Conservation (phyloP, 306 rosid species). For the Cicer yamashitae region DNA sequence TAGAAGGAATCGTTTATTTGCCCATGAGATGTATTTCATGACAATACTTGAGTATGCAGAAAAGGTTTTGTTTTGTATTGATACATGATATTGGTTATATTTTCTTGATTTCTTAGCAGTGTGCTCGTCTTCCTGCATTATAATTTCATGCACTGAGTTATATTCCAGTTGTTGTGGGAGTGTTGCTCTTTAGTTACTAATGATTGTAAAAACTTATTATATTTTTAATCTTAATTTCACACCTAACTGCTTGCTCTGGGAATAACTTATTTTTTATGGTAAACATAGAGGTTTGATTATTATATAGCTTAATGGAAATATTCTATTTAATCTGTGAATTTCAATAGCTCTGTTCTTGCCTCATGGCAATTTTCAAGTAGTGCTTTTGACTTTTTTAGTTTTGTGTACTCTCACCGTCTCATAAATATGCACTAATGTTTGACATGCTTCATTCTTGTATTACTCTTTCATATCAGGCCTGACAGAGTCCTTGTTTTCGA, state of each 20-base stretch:
- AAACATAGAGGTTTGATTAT: conserved; percentile 11
- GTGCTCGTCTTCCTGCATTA: conserved; percentile 35
- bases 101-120: conserved; percentile 30
- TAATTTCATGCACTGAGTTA: conserved; percentile 23
- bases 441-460: conserved; percentile 40
- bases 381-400: conserved; percentile 27
- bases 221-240: conserved; percentile 12
- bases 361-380: conserved; percentile 34
- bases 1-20: conserved; percentile 21
- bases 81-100: conserved; percentile 28
- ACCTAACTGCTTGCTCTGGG: conserved; percentile 33
- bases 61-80: conserved; percentile 30
- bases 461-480: conserved; percentile 63
- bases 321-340: conserved; percentile 20
- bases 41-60: conserved; percentile 5
- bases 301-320: conserved; percentile 31
- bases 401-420: conserved; percentile 35
- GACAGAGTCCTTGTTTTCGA: conserved; percentile 88
- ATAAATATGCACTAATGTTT: conserved; percentile 2
- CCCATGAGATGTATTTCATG: conserved; percentile 29
- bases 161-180: conserved; percentile 31
- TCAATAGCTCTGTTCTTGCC: conserved; percentile 28
- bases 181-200: conserved; percentile 18
- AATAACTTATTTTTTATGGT: conserved; percentile 14
- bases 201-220: conserved; percentile 4